phyloP scores from a whole-genome alignment of 2,329 filamentous ascomycete species.

The Fusarium pininemorale region DNA sequence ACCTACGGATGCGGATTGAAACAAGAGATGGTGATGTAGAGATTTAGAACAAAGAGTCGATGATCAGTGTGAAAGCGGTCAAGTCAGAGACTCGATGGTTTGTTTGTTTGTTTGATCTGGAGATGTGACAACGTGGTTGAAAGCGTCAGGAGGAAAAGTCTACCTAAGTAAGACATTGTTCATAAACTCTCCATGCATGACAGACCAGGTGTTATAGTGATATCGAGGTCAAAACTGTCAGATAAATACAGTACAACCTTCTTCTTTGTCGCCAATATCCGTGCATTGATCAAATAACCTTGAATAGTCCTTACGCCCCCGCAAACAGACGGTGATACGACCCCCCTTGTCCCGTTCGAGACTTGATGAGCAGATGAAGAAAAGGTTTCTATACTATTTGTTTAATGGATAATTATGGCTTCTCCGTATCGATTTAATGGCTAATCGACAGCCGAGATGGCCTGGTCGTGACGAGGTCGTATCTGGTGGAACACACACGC shows the following conservation, averaged over 20 bases:
- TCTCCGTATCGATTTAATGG: slow-evolving; percentile 6
- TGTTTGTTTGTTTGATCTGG: slow-evolving; percentile 9
- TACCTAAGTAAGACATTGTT: slow-evolving; percentile 1
- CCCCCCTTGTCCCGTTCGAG: not conserved
- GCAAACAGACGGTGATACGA: slow-evolving; percentile 9
- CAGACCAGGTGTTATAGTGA: not conserved
- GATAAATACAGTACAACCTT: not conserved
- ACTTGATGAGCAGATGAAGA: not conserved
- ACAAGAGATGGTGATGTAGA: not conserved
- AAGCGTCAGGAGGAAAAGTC: slow-evolving; percentile 24
- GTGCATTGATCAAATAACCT: slow-evolving; percentile 27
- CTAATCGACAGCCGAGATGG: slow-evolving; percentile 25
- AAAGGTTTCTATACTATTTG: not conserved
- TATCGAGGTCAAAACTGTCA: not conserved
- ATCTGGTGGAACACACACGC: slow-evolving; percentile 4
- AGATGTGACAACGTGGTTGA: slow-evolving; percentile 12
- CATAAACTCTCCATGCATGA: not conserved
- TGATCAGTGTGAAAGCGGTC: not conserved
- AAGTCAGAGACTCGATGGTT: not conserved
- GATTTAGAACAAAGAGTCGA: not conserved
- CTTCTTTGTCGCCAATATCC: slow-evolving; percentile 9
- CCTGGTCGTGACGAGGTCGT: slow-evolving; percentile 5
- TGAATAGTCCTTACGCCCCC: slow-evolving; percentile 15
- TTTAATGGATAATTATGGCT: not conserved
- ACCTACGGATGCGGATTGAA: slow-evolving; percentile 2